Percentiles rank a stretch among this genome's conserved stretches.
phyloP scores from a whole-genome alignment of 371 early-diverging fungal genomes.

The Sporodiniella umbellata region DNA sequence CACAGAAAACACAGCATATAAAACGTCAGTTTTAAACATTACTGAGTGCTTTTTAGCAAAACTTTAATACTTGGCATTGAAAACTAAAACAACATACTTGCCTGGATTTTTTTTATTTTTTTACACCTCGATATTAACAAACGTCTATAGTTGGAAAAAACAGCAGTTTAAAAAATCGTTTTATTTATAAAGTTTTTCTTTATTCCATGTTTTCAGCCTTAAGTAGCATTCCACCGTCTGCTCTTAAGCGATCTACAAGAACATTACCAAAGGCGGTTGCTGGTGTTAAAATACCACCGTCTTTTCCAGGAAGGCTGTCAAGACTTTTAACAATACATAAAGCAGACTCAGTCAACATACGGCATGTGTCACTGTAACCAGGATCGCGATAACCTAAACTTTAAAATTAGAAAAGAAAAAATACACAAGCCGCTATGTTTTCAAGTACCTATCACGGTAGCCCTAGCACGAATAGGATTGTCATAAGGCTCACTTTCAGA shows the following conservation, averaged over 20 bases:
- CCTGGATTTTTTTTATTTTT: too few species aligned
- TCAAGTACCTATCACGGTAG: slow-evolving; percentile 49
- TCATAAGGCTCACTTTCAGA: slow-evolving; percentile 41
- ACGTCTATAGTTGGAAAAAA: too few species aligned
- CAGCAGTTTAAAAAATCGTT: too few species aligned
- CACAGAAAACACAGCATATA: too few species aligned
- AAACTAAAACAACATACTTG: too few species aligned
- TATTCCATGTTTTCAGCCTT: slow-evolving; percentile 36
- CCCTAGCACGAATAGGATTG: slow-evolving; percentile 48
- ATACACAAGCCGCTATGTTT: not conserved
- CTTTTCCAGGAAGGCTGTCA: slow-evolving; percentile 46
- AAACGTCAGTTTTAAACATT: too few species aligned
- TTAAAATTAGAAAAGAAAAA: not conserved
- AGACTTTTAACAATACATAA: slow-evolving; percentile 50
- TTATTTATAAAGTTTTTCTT: too few species aligned
- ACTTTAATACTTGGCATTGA: too few species aligned
- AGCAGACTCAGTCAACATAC: slow-evolving; percentile 62
- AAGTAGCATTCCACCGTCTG: slow-evolving; percentile 52
- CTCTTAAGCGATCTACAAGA: slow-evolving; percentile 58
- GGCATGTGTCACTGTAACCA: slow-evolving; percentile 73
- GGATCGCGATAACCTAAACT: slow-evolving; percentile 57
- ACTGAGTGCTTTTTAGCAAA: too few species aligned
- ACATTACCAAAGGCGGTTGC: slow-evolving; percentile 69
- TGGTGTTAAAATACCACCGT: slow-evolving; percentile 71
- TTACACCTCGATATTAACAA: too few species aligned